phyloP scores from a whole-genome alignment of 2,329 filamentous ascomycete species.

The Raffaelea ambrosiae region DNA sequence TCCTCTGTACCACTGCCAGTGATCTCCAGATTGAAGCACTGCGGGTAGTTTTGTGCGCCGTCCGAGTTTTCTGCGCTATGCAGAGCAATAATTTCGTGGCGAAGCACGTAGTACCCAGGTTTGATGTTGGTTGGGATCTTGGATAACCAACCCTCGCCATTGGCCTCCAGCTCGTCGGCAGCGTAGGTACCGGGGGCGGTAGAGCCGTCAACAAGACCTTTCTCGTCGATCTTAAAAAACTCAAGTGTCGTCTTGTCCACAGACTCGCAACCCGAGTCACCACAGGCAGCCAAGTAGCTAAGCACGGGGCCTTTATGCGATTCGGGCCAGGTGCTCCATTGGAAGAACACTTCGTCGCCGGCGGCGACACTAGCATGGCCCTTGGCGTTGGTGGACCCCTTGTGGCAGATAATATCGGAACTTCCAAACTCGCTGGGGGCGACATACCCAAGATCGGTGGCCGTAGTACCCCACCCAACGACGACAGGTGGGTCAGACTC shows the following conservation, averaged over 20 bases:
- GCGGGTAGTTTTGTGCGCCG: constrained; percentile 22
- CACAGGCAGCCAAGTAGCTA: constrained; percentile 45
- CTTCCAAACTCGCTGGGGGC: constrained; percentile 28
- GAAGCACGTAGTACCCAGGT: constrained; percentile 28
- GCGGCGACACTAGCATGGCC: constrained; percentile 28
- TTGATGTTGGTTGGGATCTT: constrained; percentile 15
- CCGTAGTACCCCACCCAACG: constrained; percentile 31
- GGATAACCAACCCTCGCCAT: constrained; percentile 21
- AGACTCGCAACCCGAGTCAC: constrained; percentile 9
- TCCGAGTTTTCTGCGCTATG: constrained; percentile 24
- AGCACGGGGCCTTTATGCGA: constrained; percentile 47
- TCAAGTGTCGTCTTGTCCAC: constrained; percentile 11
- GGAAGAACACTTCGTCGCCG: constrained; percentile 29
- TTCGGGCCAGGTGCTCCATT: constrained; percentile 34
- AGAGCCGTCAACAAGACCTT: constrained; percentile 19
- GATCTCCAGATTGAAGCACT: constrained; percentile 20
- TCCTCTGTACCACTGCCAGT: constrained; percentile 15
- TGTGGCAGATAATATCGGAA: constrained; percentile 39
- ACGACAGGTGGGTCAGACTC: constrained; percentile 25
- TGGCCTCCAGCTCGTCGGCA: background rate
- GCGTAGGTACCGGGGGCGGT: constrained; percentile 14
- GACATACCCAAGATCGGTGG: constrained; percentile 43
- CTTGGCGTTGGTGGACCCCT: constrained; percentile 26
- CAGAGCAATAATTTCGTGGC: constrained; percentile 34
- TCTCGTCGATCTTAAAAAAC: constrained; percentile 14